Evolutionary conservation across 1,284 basidiomycete species (phyloP), one percentile per base, ranked within the genome.

Genomic region (Omphalotus olearius): DNA sequence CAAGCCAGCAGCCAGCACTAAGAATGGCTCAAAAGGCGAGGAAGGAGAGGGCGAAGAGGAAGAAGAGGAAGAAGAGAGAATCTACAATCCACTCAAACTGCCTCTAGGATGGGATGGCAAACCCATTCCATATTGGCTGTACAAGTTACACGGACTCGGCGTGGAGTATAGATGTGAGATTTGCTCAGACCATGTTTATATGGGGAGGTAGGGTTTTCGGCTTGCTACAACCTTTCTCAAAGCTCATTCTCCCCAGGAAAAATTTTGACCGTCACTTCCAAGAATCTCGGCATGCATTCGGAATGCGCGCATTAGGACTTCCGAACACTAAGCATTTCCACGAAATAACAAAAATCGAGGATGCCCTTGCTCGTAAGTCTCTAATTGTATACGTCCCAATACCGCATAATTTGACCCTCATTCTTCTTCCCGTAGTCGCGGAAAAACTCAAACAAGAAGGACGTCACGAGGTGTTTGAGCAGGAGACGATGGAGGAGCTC

Each of bases 281-380:
- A 79, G 97, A 99, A 75, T 90, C 91, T 36, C 79, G 95, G 51
- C 97, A 99, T 71, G 92, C 96, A 1, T 99, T 98, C 61, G 97
- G 96, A 26, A 98, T 99, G 93, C 86, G 94, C 38, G 96, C 97
- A 3, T 77, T 99, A 26, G 97, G 97, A 14, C 74, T 99, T 57
- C 97, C 97, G 1, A 99, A 98, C 62, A 98, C 95, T 1, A 96
- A 96, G 66, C 97, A 99, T 70, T 99, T 99, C 76, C 92, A 97
- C 63, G 96, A 98, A 68, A 98, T 99, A 57, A 99, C 95, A 17
- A 83, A 88, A 48, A 99, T 99, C 59, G 89, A 93, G 61, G 97
- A 99, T 73, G 97, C 95, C 0, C 81, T 98, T 55, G 84, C 93
- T 43, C 75, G 93, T 96, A 64, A 62, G 90, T 80, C 35, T 6